These are phyloP conservation scores for Nicotiana obtusifolia DNA, from an alignment of 257 asterid species.

Conservation along the genomic window DNA sequence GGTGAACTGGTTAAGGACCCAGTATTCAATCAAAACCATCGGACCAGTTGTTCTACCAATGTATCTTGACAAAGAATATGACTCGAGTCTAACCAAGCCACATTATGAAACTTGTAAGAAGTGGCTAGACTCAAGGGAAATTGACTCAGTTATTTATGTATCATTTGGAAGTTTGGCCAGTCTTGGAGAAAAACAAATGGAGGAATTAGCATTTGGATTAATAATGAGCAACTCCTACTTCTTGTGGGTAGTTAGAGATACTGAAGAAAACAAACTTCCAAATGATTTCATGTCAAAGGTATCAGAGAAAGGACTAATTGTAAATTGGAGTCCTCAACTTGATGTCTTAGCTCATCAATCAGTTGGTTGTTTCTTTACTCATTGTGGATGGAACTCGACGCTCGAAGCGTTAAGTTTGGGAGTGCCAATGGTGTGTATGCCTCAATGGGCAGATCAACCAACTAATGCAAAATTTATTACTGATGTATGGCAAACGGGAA, in stretches of 20 bases:
- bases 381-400: background rate
- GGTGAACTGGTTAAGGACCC: background rate
- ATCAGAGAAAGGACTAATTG: constrained; percentile 21
- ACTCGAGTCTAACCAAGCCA: constrained; percentile 21
- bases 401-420: background rate
- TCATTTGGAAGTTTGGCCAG: background rate
- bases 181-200: constrained; percentile 24
- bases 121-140: background rate
- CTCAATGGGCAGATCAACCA: background rate
- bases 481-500: constrained; percentile 36
- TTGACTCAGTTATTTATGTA: background rate
- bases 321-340: constrained; percentile 42
- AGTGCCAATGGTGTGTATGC: background rate
- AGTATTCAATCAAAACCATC: background rate
- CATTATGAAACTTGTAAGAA: constrained; percentile 5
- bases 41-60: constrained; percentile 3
- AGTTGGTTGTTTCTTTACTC: constrained; percentile 24
- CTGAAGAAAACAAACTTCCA: constrained; percentile 33
- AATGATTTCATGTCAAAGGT: constrained; percentile 7
- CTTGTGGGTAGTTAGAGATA: constrained; percentile 31
- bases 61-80: constrained; percentile 16
- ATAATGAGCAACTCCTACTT: constrained; percentile 16
- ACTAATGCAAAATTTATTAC: constrained; percentile 16
- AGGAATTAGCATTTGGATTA: constrained; percentile 19
- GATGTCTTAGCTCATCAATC: constrained; percentile 33